Evolutionary conservation across 306 rosid species (phyloP), one percentile per base, ranked within the genome.

Genomic region (Acacia acuminata): DNA sequence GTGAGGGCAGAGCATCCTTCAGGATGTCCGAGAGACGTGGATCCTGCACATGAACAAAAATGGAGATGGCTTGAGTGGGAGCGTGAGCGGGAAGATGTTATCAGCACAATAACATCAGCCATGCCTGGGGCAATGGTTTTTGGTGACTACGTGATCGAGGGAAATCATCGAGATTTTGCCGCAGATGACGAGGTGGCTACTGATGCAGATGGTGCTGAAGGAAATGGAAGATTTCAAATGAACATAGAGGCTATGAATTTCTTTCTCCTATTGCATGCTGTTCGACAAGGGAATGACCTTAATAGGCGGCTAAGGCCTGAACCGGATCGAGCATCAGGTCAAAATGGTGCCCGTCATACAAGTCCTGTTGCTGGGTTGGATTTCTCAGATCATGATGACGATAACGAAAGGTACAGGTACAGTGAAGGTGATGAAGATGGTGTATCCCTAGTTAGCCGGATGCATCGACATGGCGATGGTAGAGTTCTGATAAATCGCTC

Each of bases 51-150:
- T 47, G 99, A 96, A 83, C 98, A 92, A 84, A 96, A 92, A 80
- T 96, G 99, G 99, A 90, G 95, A 87, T 89, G 95, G 88, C 97
- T 96, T 43, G 98, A 94, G 85, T 92, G 96, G 83, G 98, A 96
- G 85, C 94, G 91, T 38, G 99, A 96, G 79, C 89, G 91, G 25
- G 94, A 96, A 77, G 99, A 96, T 83, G 98, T 92, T 83, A 94
- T 96, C 82, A 96, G 99, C 90, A 94, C 98, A 72, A 91, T 96
- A 70, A 91, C 90, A 71, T 92, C 98, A 32, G 77, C 98, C 77
- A 92, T 90, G 85, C 99, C 99, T 1, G 98, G 98, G 71, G 97
- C 99, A 75, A 88, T 94, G 89, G 90, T 96, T 58, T 91, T 90
- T 12, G 99, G 99, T 51, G 99, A 96, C 84, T 96, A 96, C 68